Evolutionary conservation across 2,329 filamentous ascomycete species (phyloP).

Genomic region (Aspergillus pseudonomiae): DNA sequence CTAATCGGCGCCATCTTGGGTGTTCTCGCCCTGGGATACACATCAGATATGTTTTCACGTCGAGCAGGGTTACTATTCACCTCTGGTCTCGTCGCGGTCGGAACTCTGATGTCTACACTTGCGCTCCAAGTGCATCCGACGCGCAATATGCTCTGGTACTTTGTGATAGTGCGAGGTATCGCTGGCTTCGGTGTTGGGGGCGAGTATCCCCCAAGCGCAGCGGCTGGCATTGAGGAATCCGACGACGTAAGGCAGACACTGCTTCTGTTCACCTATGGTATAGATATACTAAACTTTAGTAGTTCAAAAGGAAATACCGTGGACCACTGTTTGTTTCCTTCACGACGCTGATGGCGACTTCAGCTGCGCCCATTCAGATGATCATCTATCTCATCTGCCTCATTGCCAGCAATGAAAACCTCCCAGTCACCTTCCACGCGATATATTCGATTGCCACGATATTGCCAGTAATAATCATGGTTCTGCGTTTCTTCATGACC

Average conservation of each 20-base stretch:
- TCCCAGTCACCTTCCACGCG: conserved; percentile 32
- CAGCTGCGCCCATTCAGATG: conserved; percentile 36
- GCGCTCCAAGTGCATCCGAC: conserved; percentile 40
- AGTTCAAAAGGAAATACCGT: conserved; percentile 30
- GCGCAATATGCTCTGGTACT: conserved; percentile 41
- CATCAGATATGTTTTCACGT: conserved; percentile 34
- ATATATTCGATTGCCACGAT: conserved; percentile 38
- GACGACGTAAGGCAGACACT: conserved; percentile 27
- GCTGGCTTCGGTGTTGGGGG: conserved; percentile 43
- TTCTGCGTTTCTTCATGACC: conserved; percentile 39
- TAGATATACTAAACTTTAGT: background rate
- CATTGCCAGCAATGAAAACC: conserved; percentile 39
- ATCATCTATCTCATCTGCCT: conserved; percentile 42
- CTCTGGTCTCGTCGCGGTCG: conserved; percentile 30
- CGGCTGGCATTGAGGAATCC: conserved; percentile 40
- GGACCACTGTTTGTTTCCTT: conserved; percentile 41
- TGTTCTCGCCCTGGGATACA: conserved; percentile 30
- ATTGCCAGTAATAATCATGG: conserved; percentile 35
- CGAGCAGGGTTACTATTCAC: conserved; percentile 32
- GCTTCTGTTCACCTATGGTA: background rate
- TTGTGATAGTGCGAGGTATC: conserved; percentile 41
- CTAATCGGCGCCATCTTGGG: conserved; percentile 35
- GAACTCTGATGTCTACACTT: conserved; percentile 40
- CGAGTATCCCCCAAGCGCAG: conserved; percentile 43
- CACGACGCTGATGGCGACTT: conserved; percentile 40